Evolutionary conservation across 2,329 filamentous ascomycete species (phyloP), one percentile per base, ranked within the genome.

Genomic region (Beauveria medogensis): DNA sequence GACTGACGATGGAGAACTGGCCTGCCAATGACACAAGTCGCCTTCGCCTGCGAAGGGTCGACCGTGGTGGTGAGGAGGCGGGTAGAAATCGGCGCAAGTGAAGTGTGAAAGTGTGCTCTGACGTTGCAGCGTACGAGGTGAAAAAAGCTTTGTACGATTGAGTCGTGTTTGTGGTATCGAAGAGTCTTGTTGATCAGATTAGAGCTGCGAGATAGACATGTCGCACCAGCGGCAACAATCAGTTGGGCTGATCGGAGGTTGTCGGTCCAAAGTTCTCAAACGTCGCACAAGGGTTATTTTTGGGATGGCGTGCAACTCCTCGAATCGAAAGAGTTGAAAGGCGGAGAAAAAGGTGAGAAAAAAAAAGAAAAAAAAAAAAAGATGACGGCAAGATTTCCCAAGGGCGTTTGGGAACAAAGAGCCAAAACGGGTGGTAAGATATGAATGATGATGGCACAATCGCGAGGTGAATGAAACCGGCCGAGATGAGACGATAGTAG

Each of bases 1-100:
- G 61, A 41, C 46, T 53, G 52, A 48, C 55, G 55, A 58, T 43
- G 56, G 61, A 65, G 59, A 37, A 65, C 73, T 73, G 75, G 65
- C 74, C 75, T 64, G 76, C 75, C 75, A 75, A 71, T 63, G 70
- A 70, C 74, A 75, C 75, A 72, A 65, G 73, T 79, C 58, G 51
- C 30, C 58, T 60, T 60, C 58, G 58, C 58, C 58, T 50, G 58
- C 58, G 58, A 60, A 60, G 51, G 52, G 28, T 37, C 58, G 58
- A 60, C 58, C 28, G 58, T 55, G 58, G n/a, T 48, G 16, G 28
- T 24, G 30, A 12, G 30, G 28, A 10, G 16, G 18, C 24, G 10
- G 44, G 30, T 50, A 48, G 44, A 20, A 22, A 18, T 43, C 8
- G n/a, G 37, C 28, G 34, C 37, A 16, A 55, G 40, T 55, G 52